phyloP scores from a whole-genome alignment of 225 moss, liverwort and hornwort genomes.

The Physcomitrellopsis africana region DNA sequence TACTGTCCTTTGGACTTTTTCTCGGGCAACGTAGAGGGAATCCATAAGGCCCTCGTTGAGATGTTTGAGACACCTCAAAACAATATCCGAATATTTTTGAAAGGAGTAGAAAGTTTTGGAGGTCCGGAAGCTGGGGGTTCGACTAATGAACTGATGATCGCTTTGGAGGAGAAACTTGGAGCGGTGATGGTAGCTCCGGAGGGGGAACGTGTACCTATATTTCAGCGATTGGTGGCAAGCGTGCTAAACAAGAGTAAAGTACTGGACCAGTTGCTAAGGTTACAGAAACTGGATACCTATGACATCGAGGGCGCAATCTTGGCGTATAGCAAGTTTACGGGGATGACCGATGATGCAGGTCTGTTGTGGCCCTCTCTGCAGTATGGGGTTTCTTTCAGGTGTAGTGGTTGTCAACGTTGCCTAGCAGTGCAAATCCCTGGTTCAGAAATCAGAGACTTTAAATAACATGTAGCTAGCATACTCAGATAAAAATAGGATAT shows the following conservation, averaged over 20 bases:
- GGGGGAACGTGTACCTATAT: slow-evolving; percentile 53
- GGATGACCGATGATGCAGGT: slow-evolving; percentile 44
- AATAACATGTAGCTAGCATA: neutral
- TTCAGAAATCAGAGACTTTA: neutral
- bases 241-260: slow-evolving; percentile 58
- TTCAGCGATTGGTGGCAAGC: slow-evolving; percentile 69
- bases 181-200: slow-evolving; percentile 48
- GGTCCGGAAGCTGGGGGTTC: slow-evolving; percentile 44
- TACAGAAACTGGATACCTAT: slow-evolving; percentile 75
- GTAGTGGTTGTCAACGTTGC: slow-evolving; percentile 11
- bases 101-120: slow-evolving; percentile 71
- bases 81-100: slow-evolving; percentile 76
- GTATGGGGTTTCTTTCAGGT: neutral
- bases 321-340: slow-evolving; percentile 57
- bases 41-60: slow-evolving; percentile 64
- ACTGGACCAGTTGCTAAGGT: slow-evolving; percentile 51
- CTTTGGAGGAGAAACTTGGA: slow-evolving; percentile 60
- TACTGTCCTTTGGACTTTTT: slow-evolving; percentile 87
- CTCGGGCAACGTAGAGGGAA: slow-evolving; percentile 58
- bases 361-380: slow-evolving; percentile 7
- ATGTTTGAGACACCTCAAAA: slow-evolving; percentile 88
- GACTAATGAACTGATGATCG: slow-evolving; percentile 32
- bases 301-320: slow-evolving; percentile 82
- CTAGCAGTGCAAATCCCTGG: slow-evolving; percentile 3
- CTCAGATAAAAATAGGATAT: too few species aligned